Evolutionary conservation across 148 eudicot genomes (phyloP).

Genomic region (Chenopodium suecicum): DNA sequence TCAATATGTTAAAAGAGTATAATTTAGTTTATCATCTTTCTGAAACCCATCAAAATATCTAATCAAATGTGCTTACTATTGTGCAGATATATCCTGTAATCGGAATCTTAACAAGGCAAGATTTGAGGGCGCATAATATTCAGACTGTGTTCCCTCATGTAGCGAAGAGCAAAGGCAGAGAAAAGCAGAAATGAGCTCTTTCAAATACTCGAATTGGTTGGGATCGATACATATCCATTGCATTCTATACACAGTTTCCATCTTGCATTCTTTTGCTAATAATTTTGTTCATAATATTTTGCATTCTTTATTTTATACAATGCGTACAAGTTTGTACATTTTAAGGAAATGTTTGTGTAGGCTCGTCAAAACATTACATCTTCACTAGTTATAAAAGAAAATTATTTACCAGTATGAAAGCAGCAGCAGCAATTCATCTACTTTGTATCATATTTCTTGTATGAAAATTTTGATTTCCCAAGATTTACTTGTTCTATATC

Average conservation of each 20-base stretch:
- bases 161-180: slow-evolving; percentile 44
- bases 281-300: not conserved
- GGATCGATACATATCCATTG: not conserved
- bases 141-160: slow-evolving; percentile 71
- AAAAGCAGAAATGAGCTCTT: slow-evolving; percentile 47
- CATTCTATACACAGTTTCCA: slow-evolving; percentile 21
- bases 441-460: not conserved
- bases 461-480: not conserved
- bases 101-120: slow-evolving; percentile 94
- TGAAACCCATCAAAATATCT: slow-evolving; percentile 2
- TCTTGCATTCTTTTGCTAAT: slow-evolving; percentile 20
- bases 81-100: slow-evolving; percentile 64
- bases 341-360: slow-evolving; percentile 8
- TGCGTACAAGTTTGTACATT: slow-evolving; percentile 2
- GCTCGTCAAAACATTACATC: not conserved
- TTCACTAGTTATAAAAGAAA: not conserved
- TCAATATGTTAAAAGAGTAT: not conserved
- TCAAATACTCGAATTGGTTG: not conserved
- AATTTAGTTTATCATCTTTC: not conserved
- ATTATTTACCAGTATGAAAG: not conserved
- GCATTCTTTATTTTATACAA: not conserved
- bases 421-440: not conserved
- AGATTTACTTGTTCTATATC: not conserved
- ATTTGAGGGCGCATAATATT: slow-evolving; percentile 75
- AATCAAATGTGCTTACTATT: slow-evolving; percentile 35